Percentiles rank a stretch among this genome's conserved stretches.
phyloP scores from a whole-genome alignment of 1,284 basidiomycete species.

The Agroathelia rolfsii region DNA sequence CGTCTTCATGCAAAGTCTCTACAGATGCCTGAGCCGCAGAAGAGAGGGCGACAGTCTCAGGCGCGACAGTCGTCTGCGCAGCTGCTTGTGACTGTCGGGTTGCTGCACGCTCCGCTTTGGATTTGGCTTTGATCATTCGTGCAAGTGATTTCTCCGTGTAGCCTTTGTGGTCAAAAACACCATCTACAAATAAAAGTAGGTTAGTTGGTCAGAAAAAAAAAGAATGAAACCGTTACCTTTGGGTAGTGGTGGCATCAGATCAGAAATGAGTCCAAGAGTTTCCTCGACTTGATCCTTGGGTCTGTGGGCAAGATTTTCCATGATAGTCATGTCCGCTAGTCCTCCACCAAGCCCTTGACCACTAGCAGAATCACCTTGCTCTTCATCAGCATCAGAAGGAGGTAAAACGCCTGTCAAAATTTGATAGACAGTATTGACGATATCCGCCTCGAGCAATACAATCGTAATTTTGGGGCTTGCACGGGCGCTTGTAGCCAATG shows the following conservation, averaged over 20 bases:
- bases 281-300: conserved; percentile 97
- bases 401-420: conserved; percentile 88
- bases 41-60: conserved; percentile 18
- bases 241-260: conserved; percentile 84
- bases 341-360: conserved; percentile 78
- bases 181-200: conserved; percentile 41
- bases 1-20: conserved; percentile 18
- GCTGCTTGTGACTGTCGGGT: conserved; percentile 40
- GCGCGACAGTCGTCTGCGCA: conserved; percentile 21
- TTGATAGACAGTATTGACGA: conserved; percentile 85
- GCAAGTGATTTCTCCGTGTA: conserved; percentile 83
- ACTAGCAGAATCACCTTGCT: conserved; percentile 50
- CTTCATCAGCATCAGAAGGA: conserved; percentile 39
- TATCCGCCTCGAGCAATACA: conserved; percentile 79
- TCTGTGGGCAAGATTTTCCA: conserved; percentile 93
- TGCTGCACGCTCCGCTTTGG: conserved; percentile 65
- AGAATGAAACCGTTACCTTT: conserved; percentile 45
- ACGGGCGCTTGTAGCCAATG: conserved; percentile 76
- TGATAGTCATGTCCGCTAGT: conserved; percentile 90
- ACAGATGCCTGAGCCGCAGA: conserved; percentile 18
- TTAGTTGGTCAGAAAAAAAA: conserved; percentile 7
- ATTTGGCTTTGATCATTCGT: conserved; percentile 65
- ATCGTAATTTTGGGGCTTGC: conserved; percentile 82
- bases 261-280: conserved; percentile 76
- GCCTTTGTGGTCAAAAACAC: conserved; percentile 84